Evolutionary conservation across 768 basidiomycete genomes (phyloP).

Genomic region (Gymnopilus dilepis): DNA sequence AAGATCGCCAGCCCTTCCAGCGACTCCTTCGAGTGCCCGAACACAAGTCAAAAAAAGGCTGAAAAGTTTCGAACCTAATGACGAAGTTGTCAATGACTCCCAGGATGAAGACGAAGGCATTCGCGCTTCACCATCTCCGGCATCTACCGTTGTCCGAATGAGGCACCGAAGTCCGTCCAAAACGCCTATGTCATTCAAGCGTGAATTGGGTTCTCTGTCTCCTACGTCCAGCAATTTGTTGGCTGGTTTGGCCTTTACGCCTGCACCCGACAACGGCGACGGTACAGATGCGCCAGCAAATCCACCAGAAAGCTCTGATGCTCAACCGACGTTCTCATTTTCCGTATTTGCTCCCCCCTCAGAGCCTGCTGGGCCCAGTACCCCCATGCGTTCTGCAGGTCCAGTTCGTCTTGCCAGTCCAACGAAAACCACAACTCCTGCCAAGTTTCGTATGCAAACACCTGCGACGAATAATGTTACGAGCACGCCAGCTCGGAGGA

Average conservation of each 20-base stretch:
- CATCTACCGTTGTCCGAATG: slow-evolving; percentile 19
- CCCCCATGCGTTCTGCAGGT: slow-evolving; percentile 25
- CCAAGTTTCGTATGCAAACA: slow-evolving; percentile 37
- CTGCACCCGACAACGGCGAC: slow-evolving; percentile 9
- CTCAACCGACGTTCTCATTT: slow-evolving; percentile 31
- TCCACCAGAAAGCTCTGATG: slow-evolving; percentile 15
- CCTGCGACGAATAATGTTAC: slow-evolving; percentile 39
- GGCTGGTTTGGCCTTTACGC: slow-evolving; percentile 27
- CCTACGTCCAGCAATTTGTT: slow-evolving; percentile 52
- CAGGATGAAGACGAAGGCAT: slow-evolving; percentile 24
- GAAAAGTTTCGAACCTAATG: slow-evolving; percentile 5
- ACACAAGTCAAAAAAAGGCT: slow-evolving; percentile 28
- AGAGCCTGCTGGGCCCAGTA: slow-evolving; percentile 24
- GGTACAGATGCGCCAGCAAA: slow-evolving; percentile 5
- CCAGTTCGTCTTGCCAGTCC: slow-evolving; percentile 34
- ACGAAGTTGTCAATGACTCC: slow-evolving; percentile 27
- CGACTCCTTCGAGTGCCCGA: slow-evolving; percentile 28
- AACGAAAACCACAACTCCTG: slow-evolving; percentile 29
- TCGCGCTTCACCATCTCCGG: slow-evolving; percentile 21
- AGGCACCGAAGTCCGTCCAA: slow-evolving; percentile 29
- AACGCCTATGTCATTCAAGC: slow-evolving; percentile 29
- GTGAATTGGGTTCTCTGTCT: slow-evolving; percentile 63
- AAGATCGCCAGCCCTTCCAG: slow-evolving; percentile 8
- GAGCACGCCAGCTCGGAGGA: slow-evolving; percentile 69
- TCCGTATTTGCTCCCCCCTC: slow-evolving; percentile 35